Evolutionary conservation across 2,329 filamentous ascomycete genomes (phyloP), one percentile per base, ranked within the genome.

Genomic region (Aureobasidium mangrovei): DNA sequence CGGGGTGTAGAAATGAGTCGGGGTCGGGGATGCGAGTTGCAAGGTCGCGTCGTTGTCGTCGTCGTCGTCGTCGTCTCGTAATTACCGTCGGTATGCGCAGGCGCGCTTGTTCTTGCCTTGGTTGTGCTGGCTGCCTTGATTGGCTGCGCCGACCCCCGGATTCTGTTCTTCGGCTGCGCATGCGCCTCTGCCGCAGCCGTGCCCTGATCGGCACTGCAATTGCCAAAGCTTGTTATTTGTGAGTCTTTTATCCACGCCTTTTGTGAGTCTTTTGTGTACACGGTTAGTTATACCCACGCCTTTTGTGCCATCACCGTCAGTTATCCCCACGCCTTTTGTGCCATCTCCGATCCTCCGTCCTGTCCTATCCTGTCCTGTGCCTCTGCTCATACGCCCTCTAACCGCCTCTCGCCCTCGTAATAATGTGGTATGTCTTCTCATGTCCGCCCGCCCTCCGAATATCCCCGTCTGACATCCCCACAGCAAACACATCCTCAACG

Each of bases 401-500:
- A 18, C 18, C 18, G 18, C 18, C 18, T 18, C 18, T 18, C 18
- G 18, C 18, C 18, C 18, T 18, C 18, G 18, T 18, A 18, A 18
- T 18, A 18, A 67, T 67, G 65, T 67, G 65, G 65, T 65, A 61
- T 51, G 57, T 56, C 36, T 35, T 47, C 26, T 39, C 32, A 8
- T 7, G 27, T 41, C 28, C 45, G 38, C 47, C 26, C 35, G 4
- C 26, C 24, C 3, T 29, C 8, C n/a, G 7, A 41, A 53, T 42
- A 56, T 32, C 10, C 28, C 9, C 28, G 31, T 10, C 42, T 40
- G 40, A 58, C 56, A 6, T 28, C 7, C 26, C 6, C 29, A 8
- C 56, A 96, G 93, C 78, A 97, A 97, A 80, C 93, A 98, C 77
- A 78, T 98, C 67, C 84, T 98, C 70, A 98, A 98, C 77, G 93